phyloP scores from a whole-genome alignment of 768 basidiomycete genomes.

The Gymnopilus dilepis region DNA sequence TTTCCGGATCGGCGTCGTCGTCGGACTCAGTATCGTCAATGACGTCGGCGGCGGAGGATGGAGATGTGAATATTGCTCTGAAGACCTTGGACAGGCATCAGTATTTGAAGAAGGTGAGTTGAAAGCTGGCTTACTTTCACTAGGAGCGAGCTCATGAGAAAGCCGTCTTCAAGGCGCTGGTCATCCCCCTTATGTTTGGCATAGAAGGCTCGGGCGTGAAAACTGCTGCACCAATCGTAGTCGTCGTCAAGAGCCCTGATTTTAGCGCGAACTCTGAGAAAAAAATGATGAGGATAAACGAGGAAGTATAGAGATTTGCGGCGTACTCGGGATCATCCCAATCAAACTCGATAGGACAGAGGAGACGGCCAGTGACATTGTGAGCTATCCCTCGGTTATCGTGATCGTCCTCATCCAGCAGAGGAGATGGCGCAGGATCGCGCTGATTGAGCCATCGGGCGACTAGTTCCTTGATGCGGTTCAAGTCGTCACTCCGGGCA shows the following conservation, averaged over 20 bases:
- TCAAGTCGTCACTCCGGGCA: conserved; percentile 30
- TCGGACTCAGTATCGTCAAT: conserved; percentile 16
- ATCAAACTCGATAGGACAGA: conserved; percentile 34
- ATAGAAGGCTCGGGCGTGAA: conserved; percentile 11
- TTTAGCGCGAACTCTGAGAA: conserved; percentile 24
- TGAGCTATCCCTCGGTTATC: conserved; percentile 19
- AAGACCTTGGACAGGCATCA: conserved; percentile 18
- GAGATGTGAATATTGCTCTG: conserved; percentile 24
- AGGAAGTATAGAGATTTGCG: not conserved
- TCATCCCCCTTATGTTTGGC: conserved; percentile 11
- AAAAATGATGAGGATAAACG: no score
- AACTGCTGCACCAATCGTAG: conserved; percentile 7
- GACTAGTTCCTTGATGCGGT: conserved; percentile 16
- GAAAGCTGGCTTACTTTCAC: conserved; percentile 24
- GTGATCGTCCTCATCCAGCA: not conserved
- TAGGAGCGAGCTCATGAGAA: conserved; percentile 25
- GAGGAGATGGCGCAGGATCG: not conserved
- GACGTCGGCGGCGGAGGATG: conserved; percentile 22
- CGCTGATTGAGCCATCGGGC: conserved; percentile 25
- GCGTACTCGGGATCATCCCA: conserved; percentile 29
- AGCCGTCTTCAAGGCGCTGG: conserved; percentile 22
- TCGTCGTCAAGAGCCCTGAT: conserved; percentile 14
- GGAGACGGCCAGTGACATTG: conserved; percentile 30
- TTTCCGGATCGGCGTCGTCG: conserved; percentile 10
- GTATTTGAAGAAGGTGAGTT: not conserved